Percentiles rank a stretch among this genome's conserved stretches.
phyloP scores from a whole-genome alignment of 371 early-diverging fungal genomes.

The Zychaea mexicana region DNA sequence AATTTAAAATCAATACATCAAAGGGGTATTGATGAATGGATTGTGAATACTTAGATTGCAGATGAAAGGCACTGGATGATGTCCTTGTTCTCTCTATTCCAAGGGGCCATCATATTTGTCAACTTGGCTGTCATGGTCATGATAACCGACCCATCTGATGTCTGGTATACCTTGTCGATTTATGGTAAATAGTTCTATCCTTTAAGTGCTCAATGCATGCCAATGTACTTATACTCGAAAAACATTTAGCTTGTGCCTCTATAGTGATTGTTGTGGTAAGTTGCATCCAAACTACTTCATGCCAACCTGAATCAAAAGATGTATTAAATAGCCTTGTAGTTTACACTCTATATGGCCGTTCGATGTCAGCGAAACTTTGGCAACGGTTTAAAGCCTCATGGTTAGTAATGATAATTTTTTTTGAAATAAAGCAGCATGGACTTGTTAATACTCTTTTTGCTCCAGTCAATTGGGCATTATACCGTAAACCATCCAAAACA shows the following conservation, averaged over 20 bases:
- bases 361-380: constrained; percentile 17
- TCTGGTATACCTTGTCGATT: constrained; percentile 13
- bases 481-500: neutral
- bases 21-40: too few relatives aligned
- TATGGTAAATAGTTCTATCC: constrained; percentile 8
- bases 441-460: neutral
- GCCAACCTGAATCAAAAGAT: neutral
- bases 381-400: constrained; percentile 16
- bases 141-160: constrained; percentile 6
- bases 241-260: constrained; percentile 13
- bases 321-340: neutral
- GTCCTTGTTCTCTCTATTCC: constrained; percentile 10
- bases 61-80: constrained; percentile 18
- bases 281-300: neutral
- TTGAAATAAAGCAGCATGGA: neutral
- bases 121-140: constrained; percentile 10
- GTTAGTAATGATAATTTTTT: neutral
- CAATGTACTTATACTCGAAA: too few relatives aligned
- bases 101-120: constrained; percentile 10
- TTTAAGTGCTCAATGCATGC: too few relatives aligned
- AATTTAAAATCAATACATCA: neutral
- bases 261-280: constrained; percentile 13
- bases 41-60: constrained; percentile 5
- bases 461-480: neutral
- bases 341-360: constrained; percentile 10